These are phyloP conservation scores for Candida hungchunana DNA, from an alignment of 805 yeast genomes.

Conservation along the genomic window DNA sequence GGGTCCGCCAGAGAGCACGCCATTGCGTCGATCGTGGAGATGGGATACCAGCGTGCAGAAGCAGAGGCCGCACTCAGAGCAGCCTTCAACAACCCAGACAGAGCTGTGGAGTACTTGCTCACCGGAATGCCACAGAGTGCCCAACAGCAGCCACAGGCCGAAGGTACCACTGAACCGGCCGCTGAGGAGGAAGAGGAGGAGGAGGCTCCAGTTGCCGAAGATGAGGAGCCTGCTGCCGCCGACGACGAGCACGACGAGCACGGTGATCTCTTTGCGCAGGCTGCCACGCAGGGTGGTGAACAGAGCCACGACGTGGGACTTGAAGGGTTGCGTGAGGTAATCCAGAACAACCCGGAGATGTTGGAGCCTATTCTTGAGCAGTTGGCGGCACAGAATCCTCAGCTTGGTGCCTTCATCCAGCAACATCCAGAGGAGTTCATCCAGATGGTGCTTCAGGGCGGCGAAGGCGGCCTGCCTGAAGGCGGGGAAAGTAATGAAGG, in stretches of 20 bases:
- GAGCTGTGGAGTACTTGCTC: slow-evolving; percentile 92
- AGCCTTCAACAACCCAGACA: slow-evolving; percentile 95
- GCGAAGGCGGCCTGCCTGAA: slow-evolving; percentile 27
- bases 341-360: slow-evolving; percentile 84
- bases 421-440: slow-evolving; percentile 88
- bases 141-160: background rate
- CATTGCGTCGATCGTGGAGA: slow-evolving; percentile 79
- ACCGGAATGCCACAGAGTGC: slow-evolving; percentile 76
- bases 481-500: slow-evolving; percentile 24
- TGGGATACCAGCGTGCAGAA: slow-evolving; percentile 89
- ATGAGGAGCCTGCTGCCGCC: background rate
- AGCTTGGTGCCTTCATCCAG: slow-evolving; percentile 73
- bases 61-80: slow-evolving; percentile 91
- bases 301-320: slow-evolving; percentile 22
- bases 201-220: slow-evolving; percentile 18
- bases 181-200: slow-evolving; percentile 21
- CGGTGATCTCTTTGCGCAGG: slow-evolving; percentile 28
- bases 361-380: slow-evolving; percentile 81
- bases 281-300: slow-evolving; percentile 25
- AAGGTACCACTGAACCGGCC: slow-evolving; percentile 21
- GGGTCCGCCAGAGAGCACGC: slow-evolving; percentile 79
- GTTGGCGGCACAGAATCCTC: slow-evolving; percentile 78
- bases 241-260: slow-evolving; percentile 19
- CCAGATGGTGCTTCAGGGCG: slow-evolving; percentile 58
- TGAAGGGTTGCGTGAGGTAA: slow-evolving; percentile 64